Evolutionary conservation across 768 basidiomycete species (phyloP).

Genomic region (Sutorius australiensis): DNA sequence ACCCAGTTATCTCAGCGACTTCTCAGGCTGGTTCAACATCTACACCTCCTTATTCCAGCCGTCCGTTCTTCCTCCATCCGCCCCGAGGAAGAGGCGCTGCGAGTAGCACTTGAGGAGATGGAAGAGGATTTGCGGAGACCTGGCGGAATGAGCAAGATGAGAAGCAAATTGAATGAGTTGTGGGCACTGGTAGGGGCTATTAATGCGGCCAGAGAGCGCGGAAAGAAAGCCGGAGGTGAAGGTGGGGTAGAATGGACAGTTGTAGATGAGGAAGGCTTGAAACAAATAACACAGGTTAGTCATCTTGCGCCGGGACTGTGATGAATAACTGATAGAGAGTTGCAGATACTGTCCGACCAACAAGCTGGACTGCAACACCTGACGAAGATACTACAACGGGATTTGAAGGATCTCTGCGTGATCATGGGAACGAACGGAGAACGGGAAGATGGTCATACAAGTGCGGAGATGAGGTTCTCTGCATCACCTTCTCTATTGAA

Average conservation of each 20-base stretch:
- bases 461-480: conserved; percentile 16
- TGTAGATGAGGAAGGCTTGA: conserved; percentile 81
- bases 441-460: conserved; percentile 29
- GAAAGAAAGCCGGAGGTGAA: conserved; percentile 38
- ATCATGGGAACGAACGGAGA: conserved; percentile 50
- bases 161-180: conserved; percentile 74
- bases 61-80: conserved; percentile 72
- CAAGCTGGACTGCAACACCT: conserved; percentile 79
- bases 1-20: conserved; percentile 70
- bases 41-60: conserved; percentile 75
- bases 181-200: conserved; percentile 83
- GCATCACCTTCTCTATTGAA: conserved; percentile 18
- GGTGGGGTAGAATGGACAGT: conserved; percentile 67
- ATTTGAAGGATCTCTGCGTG: conserved; percentile 61
- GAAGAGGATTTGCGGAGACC: conserved; percentile 63
- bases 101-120: conserved; percentile 67
- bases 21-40: conserved; percentile 64
- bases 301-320: neutral
- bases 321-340: neutral
- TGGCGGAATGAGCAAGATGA: conserved; percentile 53
- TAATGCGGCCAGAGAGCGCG: conserved; percentile 52
- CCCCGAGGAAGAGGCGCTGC: conserved; percentile 75
- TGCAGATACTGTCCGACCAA: conserved; percentile 69
- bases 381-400: conserved; percentile 66
- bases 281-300: conserved; percentile 68